phyloP scores from a whole-genome alignment of 805 yeast species.

The Spathaspora passalidarum region DNA sequence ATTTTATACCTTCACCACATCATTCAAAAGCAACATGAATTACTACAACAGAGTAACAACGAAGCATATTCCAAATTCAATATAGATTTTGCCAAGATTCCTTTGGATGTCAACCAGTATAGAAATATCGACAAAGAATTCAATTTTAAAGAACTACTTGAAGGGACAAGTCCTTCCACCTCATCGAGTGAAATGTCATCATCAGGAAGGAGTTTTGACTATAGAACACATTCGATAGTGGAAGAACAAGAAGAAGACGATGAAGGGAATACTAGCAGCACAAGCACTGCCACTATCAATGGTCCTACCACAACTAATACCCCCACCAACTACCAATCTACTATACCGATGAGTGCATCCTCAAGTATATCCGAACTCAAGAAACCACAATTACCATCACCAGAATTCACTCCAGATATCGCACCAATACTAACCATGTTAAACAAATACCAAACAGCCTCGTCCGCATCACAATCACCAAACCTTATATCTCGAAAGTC shows the following conservation, averaged over 20 bases:
- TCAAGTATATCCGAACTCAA: slow-evolving; percentile 2
- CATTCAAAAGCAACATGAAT: slow-evolving; percentile 48
- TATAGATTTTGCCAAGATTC: slow-evolving; percentile 50
- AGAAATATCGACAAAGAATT: slow-evolving; percentile 58
- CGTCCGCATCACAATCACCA: slow-evolving; percentile 6
- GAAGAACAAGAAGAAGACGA: slow-evolving; percentile 7
- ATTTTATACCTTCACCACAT: slow-evolving; percentile 66
- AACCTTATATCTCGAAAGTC: slow-evolving; percentile 9
- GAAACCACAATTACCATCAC: slow-evolving; percentile 24
- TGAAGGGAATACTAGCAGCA: neutral
- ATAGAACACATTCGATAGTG: slow-evolving; percentile 1
- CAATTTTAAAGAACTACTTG: slow-evolving; percentile 39
- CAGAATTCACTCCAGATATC: slow-evolving; percentile 37
- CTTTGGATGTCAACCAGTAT: slow-evolving; percentile 56
- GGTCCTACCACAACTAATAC: neutral
- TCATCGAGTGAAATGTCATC: neutral
- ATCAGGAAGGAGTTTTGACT: neutral
- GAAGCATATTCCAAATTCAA: slow-evolving; percentile 33
- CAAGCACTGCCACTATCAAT: neutral
- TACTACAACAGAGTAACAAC: slow-evolving; percentile 23
- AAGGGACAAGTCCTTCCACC: neutral
- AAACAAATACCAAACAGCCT: slow-evolving; percentile 16
- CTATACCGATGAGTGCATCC: neutral
- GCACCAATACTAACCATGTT: slow-evolving; percentile 31
- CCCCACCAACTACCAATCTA: neutral